Evolutionary conservation across 163 green algal genomes (phyloP).

Genomic region (Chloromonas sp.): DNA sequence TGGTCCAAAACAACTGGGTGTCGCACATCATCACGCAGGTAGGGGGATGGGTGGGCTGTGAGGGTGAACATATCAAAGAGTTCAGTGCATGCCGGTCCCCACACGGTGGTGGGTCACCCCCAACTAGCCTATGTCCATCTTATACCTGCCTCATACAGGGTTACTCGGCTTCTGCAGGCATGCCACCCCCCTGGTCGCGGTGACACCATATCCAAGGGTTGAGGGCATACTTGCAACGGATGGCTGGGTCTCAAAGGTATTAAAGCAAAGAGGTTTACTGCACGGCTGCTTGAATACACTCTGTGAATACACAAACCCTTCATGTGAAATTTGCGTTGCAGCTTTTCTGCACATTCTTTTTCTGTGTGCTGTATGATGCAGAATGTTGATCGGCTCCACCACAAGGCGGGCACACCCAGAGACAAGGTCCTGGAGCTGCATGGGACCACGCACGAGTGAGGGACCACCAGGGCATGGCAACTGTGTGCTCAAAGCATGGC

Average conservation of each 20-base stretch:
- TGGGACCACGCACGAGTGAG: not conserved
- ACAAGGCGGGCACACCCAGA: constrained; percentile 43
- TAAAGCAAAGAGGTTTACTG: not conserved
- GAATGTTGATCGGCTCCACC: constrained; percentile 86
- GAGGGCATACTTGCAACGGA: not conserved
- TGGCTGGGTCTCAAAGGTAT: not conserved
- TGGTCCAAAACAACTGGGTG: constrained; percentile 59
- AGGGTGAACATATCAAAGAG: too few relatives aligned
- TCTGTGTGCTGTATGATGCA: constrained; percentile 21
- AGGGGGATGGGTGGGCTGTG: not conserved
- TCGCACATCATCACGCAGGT: constrained; percentile 52
- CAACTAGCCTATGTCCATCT: too few relatives aligned
- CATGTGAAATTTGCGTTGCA: too few relatives aligned
- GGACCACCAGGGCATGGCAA: constrained; percentile 55
- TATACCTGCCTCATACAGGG: too few relatives aligned
- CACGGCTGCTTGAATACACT: too few relatives aligned
- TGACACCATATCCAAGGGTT: too few relatives aligned
- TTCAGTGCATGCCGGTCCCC: too few relatives aligned
- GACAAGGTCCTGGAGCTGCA: constrained; percentile 72
- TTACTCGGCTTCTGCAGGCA: too few relatives aligned
- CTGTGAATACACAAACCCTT: too few relatives aligned
- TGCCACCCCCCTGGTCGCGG: too few relatives aligned
- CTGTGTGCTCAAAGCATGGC: too few relatives aligned
- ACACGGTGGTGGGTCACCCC: too few relatives aligned
- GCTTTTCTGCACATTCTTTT: not conserved